phyloP scores from a whole-genome alignment of 2,329 filamentous ascomycete species.

The Colletotrichum siamense region DNA sequence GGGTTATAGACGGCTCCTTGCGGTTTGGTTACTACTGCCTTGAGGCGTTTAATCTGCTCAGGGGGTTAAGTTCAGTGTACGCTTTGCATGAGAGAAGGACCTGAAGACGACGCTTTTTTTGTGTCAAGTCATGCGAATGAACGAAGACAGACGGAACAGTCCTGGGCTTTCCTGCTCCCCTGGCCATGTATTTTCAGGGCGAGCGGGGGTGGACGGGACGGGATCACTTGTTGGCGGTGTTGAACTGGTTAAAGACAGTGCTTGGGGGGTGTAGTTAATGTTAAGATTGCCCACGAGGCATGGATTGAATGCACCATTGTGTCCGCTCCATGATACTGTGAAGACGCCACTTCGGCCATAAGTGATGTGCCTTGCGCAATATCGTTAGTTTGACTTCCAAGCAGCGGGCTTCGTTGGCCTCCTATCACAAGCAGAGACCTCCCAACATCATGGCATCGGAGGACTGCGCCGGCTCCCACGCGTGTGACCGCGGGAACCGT shows the following conservation, averaged over 20 bases:
- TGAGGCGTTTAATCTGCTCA: constrained; percentile 12
- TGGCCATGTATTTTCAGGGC: constrained; percentile 2
- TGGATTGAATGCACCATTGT: not conserved
- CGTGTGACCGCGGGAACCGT: not conserved
- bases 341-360: not conserved
- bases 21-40: not conserved
- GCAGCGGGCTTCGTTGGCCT: not conserved
- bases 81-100: constrained; percentile 12
- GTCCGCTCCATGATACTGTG: not conserved
- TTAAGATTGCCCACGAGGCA: constrained; percentile 1
- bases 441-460: not conserved
- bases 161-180: not conserved
- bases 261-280: constrained; percentile 12
- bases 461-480: not conserved
- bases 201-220: not conserved
- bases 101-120: not conserved
- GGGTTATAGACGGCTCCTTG: not conserved
- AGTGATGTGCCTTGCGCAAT: not conserved
- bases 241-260: not conserved
- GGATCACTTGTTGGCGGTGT: not conserved
- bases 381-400: not conserved
- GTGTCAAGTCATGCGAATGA: constrained; percentile 2
- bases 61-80: not conserved
- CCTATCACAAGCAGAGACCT: not conserved
- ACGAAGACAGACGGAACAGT: not conserved